phyloP scores from a whole-genome alignment of 129 eudicot species.

The Helichrysum umbraculigerum region DNA sequence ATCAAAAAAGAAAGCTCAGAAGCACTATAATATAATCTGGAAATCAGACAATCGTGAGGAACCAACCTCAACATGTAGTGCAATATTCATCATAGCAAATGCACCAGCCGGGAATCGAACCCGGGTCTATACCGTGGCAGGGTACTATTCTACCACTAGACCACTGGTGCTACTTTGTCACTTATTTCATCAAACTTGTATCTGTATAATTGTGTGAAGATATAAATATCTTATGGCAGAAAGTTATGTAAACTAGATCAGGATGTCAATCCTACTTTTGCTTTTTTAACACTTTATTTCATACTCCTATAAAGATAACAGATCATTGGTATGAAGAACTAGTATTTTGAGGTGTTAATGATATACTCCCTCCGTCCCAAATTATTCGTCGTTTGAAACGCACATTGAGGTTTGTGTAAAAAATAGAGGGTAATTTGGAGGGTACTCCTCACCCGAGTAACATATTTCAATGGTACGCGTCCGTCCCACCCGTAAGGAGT shows the following conservation, averaged over 20 bases:
- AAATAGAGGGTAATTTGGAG: too few relatives aligned
- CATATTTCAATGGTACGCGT: too few relatives aligned
- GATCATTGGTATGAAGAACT: background rate
- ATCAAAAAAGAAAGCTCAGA: background rate
- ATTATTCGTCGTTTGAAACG: too few relatives aligned
- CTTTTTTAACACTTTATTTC: background rate
- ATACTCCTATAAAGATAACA: background rate
- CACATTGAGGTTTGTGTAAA: too few relatives aligned
- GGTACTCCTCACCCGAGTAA: too few relatives aligned
- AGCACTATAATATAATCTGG: background rate
- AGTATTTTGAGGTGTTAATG: background rate
- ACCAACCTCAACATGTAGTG: background rate
- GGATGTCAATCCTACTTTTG: background rate
- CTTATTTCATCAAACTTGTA: too few relatives aligned
- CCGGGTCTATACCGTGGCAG: constrained; percentile 99
- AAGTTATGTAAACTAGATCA: background rate
- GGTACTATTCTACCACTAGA: constrained; percentile 99
- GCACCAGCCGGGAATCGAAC: constrained; percentile 99
- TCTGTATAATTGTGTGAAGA: too few relatives aligned
- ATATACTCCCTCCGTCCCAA: too few relatives aligned
- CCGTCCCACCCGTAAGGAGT: too few relatives aligned
- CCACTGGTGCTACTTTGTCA: constrained; percentile 74
- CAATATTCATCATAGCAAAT: background rate
- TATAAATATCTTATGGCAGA: too few relatives aligned
- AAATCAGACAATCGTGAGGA: background rate